Conservation (phyloP, 2,329 filamentous ascomycete species). For the Fusarium euwallaceae region DNA sequence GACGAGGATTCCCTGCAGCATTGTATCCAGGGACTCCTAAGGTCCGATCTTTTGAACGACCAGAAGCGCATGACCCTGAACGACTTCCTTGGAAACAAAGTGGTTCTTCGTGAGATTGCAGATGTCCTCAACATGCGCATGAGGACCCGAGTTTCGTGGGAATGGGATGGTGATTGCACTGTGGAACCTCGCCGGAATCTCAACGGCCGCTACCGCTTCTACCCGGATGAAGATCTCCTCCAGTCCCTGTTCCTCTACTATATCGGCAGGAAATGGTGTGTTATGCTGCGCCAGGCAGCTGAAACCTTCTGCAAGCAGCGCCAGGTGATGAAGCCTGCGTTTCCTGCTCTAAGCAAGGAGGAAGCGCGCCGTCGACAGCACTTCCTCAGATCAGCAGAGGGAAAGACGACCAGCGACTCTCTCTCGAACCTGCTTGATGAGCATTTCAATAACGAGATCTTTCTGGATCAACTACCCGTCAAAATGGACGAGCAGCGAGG, state of each 20-base stretch:
- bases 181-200: neutral
- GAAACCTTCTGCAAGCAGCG: neutral
- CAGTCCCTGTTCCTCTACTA: neutral
- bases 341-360: neutral
- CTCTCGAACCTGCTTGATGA: neutral
- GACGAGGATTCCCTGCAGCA: neutral
- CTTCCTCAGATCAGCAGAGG: neutral
- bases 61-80: neutral
- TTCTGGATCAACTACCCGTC: neutral
- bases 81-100: neutral
- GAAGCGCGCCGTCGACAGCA: neutral
- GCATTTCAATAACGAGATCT: neutral
- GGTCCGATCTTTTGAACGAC: neutral
- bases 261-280: neutral
- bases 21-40: neutral
- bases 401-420: neutral
- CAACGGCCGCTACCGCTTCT: constrained; percentile 3
- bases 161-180: neutral
- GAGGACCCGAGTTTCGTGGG: neutral
- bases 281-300: neutral
- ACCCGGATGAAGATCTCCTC: neutral
- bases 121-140: constrained; percentile 1
- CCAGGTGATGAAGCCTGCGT: neutral
- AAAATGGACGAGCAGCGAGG: neutral
- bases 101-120: neutral